Conservation (phyloP, 352 stramenopile species). For the Phytophthora hybrid region DNA sequence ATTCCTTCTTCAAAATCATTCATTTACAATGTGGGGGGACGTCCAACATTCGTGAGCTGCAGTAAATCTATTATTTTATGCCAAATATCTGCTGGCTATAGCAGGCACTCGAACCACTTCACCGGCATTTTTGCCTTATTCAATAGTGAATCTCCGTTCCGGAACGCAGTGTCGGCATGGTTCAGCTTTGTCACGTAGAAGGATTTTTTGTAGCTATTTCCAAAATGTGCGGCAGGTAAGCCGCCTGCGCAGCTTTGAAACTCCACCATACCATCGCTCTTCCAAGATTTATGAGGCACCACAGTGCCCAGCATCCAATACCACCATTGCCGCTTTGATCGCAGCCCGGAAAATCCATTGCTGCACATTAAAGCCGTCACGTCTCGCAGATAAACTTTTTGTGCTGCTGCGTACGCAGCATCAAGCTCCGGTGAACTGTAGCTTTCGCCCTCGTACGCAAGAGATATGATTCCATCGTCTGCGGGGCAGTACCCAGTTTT, state of each 20-base stretch:
- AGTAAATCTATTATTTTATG: neutral
- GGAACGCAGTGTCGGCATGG: slow-evolving; percentile 54
- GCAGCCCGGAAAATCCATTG: slow-evolving; percentile 40
- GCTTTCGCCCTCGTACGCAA: slow-evolving; percentile 44
- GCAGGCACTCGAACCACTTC: slow-evolving; percentile 75
- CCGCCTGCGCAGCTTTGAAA: slow-evolving; percentile 53
- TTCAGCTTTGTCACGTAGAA: slow-evolving; percentile 57
- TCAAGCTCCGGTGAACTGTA: slow-evolving; percentile 33
- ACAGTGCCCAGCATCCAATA: slow-evolving; percentile 32
- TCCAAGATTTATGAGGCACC: slow-evolving; percentile 42
- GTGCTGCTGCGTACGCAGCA: slow-evolving; percentile 44
- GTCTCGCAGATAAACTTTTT: slow-evolving; percentile 38
- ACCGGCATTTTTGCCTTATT: slow-evolving; percentile 56
- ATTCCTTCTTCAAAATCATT: neutral
- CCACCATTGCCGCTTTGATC: slow-evolving; percentile 32
- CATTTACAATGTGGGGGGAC: no score
- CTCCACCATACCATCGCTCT: slow-evolving; percentile 54
- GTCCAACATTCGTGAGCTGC: neutral
- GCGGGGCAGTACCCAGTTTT: slow-evolving; percentile 41
- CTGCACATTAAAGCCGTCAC: slow-evolving; percentile 55
- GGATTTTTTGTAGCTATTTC: slow-evolving; percentile 39
- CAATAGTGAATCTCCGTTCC: slow-evolving; percentile 53
- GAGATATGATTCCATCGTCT: slow-evolving; percentile 30
- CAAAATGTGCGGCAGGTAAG: slow-evolving; percentile 35
- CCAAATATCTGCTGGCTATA: slow-evolving; percentile 33